Percentiles rank a stretch among this genome's conserved stretches.
Evolutionary conservation across 257 asterid species (phyloP).

Genomic region (Verbascum thapsus): DNA sequence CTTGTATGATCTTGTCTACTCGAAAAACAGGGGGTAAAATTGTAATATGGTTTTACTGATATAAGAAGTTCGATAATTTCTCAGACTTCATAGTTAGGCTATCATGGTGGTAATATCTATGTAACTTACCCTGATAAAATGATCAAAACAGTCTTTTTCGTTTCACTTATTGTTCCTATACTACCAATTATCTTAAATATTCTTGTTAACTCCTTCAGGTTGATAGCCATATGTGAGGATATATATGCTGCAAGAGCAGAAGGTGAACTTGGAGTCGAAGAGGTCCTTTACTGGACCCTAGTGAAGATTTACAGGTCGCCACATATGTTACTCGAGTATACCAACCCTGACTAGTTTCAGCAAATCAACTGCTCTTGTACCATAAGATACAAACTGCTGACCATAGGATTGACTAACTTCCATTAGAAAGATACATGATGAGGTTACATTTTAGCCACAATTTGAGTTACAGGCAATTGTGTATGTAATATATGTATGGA

Average conservation of each 20-base stretch:
- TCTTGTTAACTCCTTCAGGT: constrained; percentile 49
- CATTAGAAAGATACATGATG: background rate
- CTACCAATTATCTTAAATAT: background rate
- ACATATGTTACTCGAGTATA: constrained; percentile 79
- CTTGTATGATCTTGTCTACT: no score
- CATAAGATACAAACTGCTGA: constrained; percentile 13
- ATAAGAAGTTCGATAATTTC: no score
- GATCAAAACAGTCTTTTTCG: no score
- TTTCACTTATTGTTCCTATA: no score
- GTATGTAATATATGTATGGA: no score
- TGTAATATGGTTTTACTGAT: no score
- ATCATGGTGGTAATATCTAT: no score
- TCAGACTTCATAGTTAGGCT: no score
- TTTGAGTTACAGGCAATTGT: no score
- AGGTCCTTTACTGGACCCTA: constrained; percentile 92
- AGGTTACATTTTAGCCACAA: no score
- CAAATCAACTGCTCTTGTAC: constrained; percentile 2
- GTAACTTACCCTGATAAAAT: no score
- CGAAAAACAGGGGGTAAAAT: no score
- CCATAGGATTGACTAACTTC: constrained; percentile 2
- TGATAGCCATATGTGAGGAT: constrained; percentile 96
- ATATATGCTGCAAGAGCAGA: constrained; percentile 99
- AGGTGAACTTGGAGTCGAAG: constrained; percentile 97
- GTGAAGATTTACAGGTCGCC: constrained; percentile 97
- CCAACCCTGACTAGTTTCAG: background rate